Percentiles rank a stretch among this genome's conserved stretches.
Conservation (phyloP, 257 asterid genomes). For the Avicennia marina region DNA sequence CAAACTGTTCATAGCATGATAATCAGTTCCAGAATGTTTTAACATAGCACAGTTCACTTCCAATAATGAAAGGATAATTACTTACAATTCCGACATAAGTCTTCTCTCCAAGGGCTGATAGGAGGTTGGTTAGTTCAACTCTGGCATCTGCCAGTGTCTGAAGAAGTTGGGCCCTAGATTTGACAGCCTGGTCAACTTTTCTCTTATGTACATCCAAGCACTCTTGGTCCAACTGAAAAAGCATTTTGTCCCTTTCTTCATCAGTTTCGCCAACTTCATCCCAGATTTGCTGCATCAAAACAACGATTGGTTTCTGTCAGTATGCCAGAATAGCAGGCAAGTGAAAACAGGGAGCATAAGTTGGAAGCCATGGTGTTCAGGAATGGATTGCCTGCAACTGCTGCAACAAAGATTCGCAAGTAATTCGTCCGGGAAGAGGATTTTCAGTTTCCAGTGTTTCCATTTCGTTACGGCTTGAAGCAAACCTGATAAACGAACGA, state of each 20-base stretch:
- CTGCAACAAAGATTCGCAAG: conserved; percentile 53
- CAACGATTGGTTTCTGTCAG: neutral
- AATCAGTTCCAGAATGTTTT: neutral
- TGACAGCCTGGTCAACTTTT: conserved; percentile 89
- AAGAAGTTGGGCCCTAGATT: conserved; percentile 63
- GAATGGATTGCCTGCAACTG: conserved; percentile 47
- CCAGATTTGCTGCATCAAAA: conserved; percentile 59
- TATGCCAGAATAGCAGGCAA: neutral
- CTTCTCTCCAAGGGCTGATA: conserved; percentile 70
- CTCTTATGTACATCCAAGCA: conserved; percentile 78
- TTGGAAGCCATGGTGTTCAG: neutral
- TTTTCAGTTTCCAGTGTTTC: conserved; percentile 41
- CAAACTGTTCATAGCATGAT: neutral
- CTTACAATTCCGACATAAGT: conserved; percentile 58
- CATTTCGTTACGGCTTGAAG: conserved; percentile 31
- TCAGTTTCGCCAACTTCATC: conserved; percentile 85
- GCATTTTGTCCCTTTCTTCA: conserved; percentile 68
- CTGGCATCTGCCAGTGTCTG: conserved; percentile 87
- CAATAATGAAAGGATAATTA: no score
- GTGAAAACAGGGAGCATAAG: neutral
- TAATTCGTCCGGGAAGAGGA: conserved; percentile 42
- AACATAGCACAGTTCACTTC: no score
- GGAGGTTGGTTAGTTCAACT: conserved; percentile 82
- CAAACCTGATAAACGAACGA: conserved; percentile 10
- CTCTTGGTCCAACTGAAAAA: conserved; percentile 70